A percentile compares a stretch with the other conserved stretches of the same genome.
Conservation (phyloP, 2,329 filamentous ascomycete species). For the Colletotrichum eleusines region DNA sequence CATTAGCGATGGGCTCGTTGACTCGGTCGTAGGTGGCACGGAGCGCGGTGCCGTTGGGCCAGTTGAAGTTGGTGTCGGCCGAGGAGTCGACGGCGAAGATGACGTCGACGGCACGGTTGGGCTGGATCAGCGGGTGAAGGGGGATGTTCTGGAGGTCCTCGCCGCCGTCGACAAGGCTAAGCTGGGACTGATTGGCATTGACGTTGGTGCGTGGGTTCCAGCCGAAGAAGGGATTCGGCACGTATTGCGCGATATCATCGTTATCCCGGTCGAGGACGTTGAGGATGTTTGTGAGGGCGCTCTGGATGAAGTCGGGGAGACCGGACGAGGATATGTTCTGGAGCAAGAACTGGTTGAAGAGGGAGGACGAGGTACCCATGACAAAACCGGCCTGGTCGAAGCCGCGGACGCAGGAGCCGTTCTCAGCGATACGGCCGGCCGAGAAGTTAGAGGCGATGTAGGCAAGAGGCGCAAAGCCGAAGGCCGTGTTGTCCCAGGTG, state of each 20-base stretch:
- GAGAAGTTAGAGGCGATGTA: constrained; percentile 72
- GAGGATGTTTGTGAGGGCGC: constrained; percentile 64
- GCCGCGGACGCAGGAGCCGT: constrained; percentile 65
- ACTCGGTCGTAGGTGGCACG: constrained; percentile 69
- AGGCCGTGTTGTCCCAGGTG: constrained; percentile 69
- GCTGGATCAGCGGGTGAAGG: constrained; percentile 71
- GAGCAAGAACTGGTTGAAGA: constrained; percentile 88
- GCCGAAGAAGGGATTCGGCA: constrained; percentile 68
- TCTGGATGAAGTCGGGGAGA: constrained; percentile 50
- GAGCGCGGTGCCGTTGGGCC: constrained; percentile 72
- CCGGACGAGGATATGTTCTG: constrained; percentile 52
- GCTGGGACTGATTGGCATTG: constrained; percentile 58
- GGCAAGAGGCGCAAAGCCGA: constrained; percentile 69
- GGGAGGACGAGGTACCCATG: constrained; percentile 83
- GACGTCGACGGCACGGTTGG: constrained; percentile 70
- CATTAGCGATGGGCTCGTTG: constrained; percentile 60
- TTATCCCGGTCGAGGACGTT: constrained; percentile 66
- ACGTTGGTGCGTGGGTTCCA: constrained; percentile 59
- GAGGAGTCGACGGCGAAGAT: constrained; percentile 75
- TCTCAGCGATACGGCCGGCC: constrained; percentile 59
- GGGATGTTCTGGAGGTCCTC: constrained; percentile 86
- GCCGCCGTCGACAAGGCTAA: constrained; percentile 85
- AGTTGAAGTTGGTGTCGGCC: constrained; percentile 68
- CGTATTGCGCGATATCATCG: constrained; percentile 81
- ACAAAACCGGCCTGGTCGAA: constrained; percentile 86